Conservation (phyloP, 176 grass and related monocot species). For the Rhynchospora breviuscula region DNA sequence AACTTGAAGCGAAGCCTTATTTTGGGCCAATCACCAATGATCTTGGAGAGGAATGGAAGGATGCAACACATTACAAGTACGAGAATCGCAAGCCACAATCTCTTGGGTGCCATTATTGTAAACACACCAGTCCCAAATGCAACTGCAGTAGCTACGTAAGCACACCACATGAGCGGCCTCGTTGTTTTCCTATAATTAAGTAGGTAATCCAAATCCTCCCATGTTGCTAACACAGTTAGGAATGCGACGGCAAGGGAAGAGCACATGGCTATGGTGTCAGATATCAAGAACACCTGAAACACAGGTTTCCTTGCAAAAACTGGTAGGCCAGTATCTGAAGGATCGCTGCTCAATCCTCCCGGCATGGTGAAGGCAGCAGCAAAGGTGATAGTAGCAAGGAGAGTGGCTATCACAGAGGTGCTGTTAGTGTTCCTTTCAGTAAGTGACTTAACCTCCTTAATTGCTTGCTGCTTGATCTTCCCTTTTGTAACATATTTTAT, state of each 20-base stretch:
- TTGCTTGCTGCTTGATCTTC: background rate
- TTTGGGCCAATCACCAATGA: too few relatives aligned
- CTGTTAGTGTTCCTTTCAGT: background rate
- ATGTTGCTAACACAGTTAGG: background rate
- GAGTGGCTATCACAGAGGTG: background rate
- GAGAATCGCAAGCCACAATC: constrained; percentile 11
- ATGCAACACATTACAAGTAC: background rate
- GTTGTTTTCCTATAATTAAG: background rate
- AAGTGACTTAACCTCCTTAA: background rate
- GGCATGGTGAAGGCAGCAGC: background rate
- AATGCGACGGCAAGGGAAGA: constrained; percentile 8
- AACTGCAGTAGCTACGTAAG: background rate
- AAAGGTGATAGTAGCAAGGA: constrained; percentile 19
- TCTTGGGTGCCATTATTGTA: background rate
- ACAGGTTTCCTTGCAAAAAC: constrained; percentile 1
- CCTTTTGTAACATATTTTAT: background rate
- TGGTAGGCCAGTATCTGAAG: background rate
- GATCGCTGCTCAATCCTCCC: background rate
- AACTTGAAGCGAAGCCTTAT: too few relatives aligned
- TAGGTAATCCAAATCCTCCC: background rate
- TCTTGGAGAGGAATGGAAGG: background rate
- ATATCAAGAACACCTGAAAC: constrained; percentile 8
- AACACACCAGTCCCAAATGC: constrained; percentile 12
- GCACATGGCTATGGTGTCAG: constrained; percentile 17
- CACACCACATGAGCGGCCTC: background rate